Evolutionary conservation across 306 rosid species (phyloP), one percentile per base, ranked within the genome.

Genomic region (Inga oerstediana): DNA sequence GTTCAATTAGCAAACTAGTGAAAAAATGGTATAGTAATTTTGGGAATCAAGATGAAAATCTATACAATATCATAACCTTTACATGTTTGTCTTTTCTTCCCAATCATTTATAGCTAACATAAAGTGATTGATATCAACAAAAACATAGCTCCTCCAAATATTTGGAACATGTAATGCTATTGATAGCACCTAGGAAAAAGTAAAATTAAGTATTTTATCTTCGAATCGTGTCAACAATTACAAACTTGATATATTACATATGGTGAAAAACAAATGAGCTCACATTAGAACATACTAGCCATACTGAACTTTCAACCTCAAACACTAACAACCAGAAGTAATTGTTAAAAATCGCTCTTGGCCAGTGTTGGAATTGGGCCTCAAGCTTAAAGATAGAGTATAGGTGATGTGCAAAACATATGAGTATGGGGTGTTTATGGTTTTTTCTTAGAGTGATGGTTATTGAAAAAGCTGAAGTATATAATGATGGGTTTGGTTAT

Each of bases 331-430:
- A 89, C 95, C 97, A 80, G 95, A 90, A n/a, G 97, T 93, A 80
- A 93, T 93, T 35, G 95, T 93, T 83, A 95, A 86, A 80, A 93
- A 93, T 27, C 95, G 91, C 83, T 93, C 97, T 81, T 93, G 92
- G 7, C 8, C 44, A 41, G 9, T 41, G 15, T 5, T 5, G 44
- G 44, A 41, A 5, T 5, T 41, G 9, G 44, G 44, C 8, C 44
- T 41, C 7, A 41, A 4, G 44, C 44, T 7, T 7, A 41, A 41
- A 5, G 44, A 5, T 41, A 41, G 9, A 41, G 8, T 41, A 24
- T 24, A 5, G 8, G 44, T 32, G 34, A 32, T 32, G 44, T 41
- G 44, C 44, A 41, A 8, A 41, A 41, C 8, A 41, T 8, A 5
- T 41, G 44, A 8, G 8, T 7, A 1, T 5, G 44, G 44, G 7